These are phyloP conservation scores for Gracilariopsis chorda DNA, from an alignment of 23 red algal species.

Conservation along the genomic window DNA sequence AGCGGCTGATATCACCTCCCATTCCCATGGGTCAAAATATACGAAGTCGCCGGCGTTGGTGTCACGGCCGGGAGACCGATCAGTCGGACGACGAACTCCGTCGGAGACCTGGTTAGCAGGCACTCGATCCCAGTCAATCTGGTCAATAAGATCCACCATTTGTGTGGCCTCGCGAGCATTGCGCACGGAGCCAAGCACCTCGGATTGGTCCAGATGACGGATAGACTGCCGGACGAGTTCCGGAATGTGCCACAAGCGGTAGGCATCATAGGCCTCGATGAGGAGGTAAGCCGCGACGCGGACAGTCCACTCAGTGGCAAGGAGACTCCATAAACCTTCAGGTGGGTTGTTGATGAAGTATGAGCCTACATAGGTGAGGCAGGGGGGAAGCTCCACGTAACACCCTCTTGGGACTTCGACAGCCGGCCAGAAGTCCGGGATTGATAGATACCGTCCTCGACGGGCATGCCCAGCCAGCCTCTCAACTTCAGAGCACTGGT, in stretches of 20 bases:
- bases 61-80: background rate
- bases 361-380: background rate
- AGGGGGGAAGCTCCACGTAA: background rate
- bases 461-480: background rate
- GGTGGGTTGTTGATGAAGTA: background rate
- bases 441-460: background rate
- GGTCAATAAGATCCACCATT: background rate
- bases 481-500: conserved; percentile 9
- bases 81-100: background rate
- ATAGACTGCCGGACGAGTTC: background rate
- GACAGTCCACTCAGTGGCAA: background rate
- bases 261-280: background rate
- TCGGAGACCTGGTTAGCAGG: background rate
- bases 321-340: background rate
- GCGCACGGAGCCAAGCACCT: background rate
- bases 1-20: background rate
- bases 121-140: background rate
- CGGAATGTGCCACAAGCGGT: background rate
- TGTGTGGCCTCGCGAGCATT: background rate
- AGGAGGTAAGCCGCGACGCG: background rate
- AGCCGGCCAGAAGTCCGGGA: background rate
- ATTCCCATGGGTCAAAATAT: background rate
- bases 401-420: background rate
- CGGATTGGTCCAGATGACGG: background rate
- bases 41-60: background rate